A percentile compares a stretch with the other conserved stretches of the same genome.
Conservation (phyloP, 371 early-diverging fungal species). For the Rhizopus microsporus region DNA sequence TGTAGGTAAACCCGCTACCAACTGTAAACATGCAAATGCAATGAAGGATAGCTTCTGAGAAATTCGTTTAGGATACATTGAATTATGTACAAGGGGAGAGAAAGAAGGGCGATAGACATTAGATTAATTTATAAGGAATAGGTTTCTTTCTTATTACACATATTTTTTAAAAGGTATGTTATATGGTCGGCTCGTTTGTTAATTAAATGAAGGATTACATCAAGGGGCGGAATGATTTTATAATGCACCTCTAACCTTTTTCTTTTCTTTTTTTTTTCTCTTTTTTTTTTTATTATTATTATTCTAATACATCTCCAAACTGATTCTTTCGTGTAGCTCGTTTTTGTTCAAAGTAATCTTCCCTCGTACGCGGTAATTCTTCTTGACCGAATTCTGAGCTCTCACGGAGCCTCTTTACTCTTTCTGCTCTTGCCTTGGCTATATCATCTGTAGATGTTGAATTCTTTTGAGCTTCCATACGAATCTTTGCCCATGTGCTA, state of each 20-base stretch:
- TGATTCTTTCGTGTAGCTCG: conserved; percentile 29
- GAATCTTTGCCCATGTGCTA: conserved; percentile 41
- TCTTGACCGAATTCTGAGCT: conserved; percentile 25
- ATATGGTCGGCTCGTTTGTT: too few relatives aligned
- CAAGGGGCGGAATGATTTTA: too few relatives aligned
- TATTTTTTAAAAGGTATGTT: too few relatives aligned
- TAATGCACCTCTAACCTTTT: too few relatives aligned
- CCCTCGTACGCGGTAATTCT: conserved; percentile 47
- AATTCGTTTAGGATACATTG: conserved; percentile 13
- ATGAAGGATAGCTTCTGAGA: neutral
- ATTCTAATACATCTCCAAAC: conserved; percentile 43
- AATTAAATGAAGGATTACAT: too few relatives aligned
- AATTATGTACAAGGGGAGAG: neutral
- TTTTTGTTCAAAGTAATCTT: conserved; percentile 32
- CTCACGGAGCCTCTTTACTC: conserved; percentile 23
- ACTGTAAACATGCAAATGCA: neutral
- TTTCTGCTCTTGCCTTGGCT: conserved; percentile 26
- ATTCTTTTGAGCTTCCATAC: conserved; percentile 39
- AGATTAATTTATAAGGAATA: too few relatives aligned
- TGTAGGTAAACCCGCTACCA: neutral
- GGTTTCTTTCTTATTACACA: too few relatives aligned
- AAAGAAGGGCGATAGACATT: neutral
- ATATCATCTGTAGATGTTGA: conserved; percentile 16
- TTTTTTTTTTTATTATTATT: neutral
- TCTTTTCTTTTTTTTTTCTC: too few relatives aligned